Evolutionary conservation across 1,139 yeast species (phyloP).

Genomic region (Spencermartinsiella ligniputridi): DNA sequence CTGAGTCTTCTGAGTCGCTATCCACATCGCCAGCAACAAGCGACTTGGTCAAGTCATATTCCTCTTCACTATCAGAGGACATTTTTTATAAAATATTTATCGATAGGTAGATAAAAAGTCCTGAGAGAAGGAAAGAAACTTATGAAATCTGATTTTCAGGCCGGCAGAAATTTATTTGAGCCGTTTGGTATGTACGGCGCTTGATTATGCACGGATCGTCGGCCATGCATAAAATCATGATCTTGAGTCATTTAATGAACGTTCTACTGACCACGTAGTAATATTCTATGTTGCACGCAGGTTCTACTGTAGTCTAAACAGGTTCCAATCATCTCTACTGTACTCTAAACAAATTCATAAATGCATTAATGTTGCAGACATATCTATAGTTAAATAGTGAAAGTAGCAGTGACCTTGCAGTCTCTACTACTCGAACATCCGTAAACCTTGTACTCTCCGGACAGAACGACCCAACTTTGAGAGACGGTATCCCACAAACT

Average conservation of each 20-base stretch:
- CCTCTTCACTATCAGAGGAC: slow-evolving; percentile 47
- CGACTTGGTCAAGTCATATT: slow-evolving; percentile 61
- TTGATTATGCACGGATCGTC: slow-evolving; percentile 1
- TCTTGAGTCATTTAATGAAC: too few species aligned
- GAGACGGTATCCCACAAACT: slow-evolving; percentile 55
- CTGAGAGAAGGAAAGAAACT: too few species aligned
- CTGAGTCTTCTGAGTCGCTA: slow-evolving; percentile 36
- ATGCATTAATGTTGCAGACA: too few species aligned
- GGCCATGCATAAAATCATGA: too few species aligned
- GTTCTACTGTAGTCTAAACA: too few species aligned
- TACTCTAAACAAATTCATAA: too few species aligned
- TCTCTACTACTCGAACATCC: slow-evolving; percentile 52
- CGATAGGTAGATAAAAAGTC: too few species aligned
- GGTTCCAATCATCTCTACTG: too few species aligned
- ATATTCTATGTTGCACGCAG: too few species aligned
- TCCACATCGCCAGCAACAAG: slow-evolving; percentile 47
- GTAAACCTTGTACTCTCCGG: slow-evolving; percentile 52
- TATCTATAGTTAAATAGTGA: slow-evolving; percentile 17
- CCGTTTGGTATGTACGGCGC: too few species aligned
- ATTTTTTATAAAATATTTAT: not conserved
- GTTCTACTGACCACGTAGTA: too few species aligned
- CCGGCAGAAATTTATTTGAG: not conserved
- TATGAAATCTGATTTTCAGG: too few species aligned
- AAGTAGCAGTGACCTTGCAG: slow-evolving; percentile 42
- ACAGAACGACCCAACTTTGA: slow-evolving; percentile 59